phyloP scores from a whole-genome alignment of 2,329 filamentous ascomycete genomes.

The Talaromyces sp. region DNA sequence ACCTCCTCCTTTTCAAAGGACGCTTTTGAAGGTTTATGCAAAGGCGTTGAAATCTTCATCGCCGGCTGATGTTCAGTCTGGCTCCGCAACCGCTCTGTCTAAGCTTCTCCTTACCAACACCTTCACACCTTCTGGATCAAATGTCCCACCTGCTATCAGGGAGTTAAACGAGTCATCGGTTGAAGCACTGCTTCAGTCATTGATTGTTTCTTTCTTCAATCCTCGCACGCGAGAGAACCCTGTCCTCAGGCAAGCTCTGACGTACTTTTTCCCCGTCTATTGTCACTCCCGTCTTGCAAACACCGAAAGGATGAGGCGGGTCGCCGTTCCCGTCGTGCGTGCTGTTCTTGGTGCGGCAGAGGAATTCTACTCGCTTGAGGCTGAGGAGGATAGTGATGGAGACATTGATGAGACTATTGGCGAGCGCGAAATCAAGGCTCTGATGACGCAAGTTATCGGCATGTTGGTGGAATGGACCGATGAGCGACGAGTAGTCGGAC shows the following conservation, averaged over 20 bases:
- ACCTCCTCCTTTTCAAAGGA: constrained; percentile 46
- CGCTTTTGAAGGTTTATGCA: constrained; percentile 77
- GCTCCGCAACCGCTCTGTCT: constrained; percentile 72
- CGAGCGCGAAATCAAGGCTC: constrained; percentile 44
- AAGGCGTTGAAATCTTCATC: constrained; percentile 70
- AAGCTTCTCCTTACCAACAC: constrained; percentile 80
- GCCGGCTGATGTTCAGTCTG: constrained; percentile 69
- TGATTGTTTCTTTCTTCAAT: constrained; percentile 84
- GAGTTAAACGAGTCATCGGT: constrained; percentile 51
- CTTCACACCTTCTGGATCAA: constrained; percentile 46
- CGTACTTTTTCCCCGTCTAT: constrained; percentile 93
- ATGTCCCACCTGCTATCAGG: constrained; percentile 47
- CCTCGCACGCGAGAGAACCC: constrained; percentile 75
- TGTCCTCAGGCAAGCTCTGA: constrained; percentile 75
- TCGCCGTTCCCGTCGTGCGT: constrained; percentile 69
- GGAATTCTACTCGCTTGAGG: constrained; percentile 64
- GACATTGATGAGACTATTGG: constrained; percentile 75
- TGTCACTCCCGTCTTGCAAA: constrained; percentile 80
- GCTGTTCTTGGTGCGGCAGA: constrained; percentile 56
- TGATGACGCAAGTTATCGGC: constrained; percentile 72
- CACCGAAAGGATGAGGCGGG: constrained; percentile 69
- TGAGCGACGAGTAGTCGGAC: constrained; percentile 67
- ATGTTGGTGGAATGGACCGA: constrained; percentile 90
- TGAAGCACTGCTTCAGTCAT: constrained; percentile 71
- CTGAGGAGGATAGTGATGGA: constrained; percentile 66